Base-by-base conservation (phyloP, 495 filamentous ascomycete genomes). In the Cetradonia linearis region DNA sequence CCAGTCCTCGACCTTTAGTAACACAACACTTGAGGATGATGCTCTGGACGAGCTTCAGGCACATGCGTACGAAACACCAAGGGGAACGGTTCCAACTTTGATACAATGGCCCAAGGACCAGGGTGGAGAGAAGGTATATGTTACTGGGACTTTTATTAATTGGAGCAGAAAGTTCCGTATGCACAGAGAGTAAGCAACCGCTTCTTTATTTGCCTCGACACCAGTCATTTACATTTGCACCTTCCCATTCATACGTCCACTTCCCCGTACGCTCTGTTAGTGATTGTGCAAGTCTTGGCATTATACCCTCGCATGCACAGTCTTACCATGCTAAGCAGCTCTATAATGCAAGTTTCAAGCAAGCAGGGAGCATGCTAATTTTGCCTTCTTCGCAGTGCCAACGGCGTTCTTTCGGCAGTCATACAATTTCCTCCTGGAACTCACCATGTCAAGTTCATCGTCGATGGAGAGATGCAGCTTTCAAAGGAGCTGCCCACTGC, bases 391-490 rank as follows among this genome's bases (percentile, higher is more conserved):
- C 30, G 1, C 55, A 66, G 64, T 40, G 55, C 58, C 42, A 71
- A 71, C 14, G 78, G 81, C 55, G 75, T 83, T 34, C 85, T 88
- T 71, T 84, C 84, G 30, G 83, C 88, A 25, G 84, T 83, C 14
- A 78, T 96, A 63, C 84, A 85, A 65, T 83, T 98, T 58, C 85
- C 85, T 16, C 89, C 93, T 2, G 93, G 93, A 42, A 97, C 93
- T 1, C 93, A 98, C 72, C 93, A 98, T 73, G 77, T 98, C 64
- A 90, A 93, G 67, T 98, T 97, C 75, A 82, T 98, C 65, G 89
- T 97, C 30, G 91, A 96, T 71, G 87, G 86, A 38, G 85, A 90
- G 62, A 96, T 97, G 91, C 79, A 83, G 61, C 88, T 88, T 20
- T 91, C 91, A 6, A 83, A 87, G 48, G 81, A 86, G 62, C 80